Percentiles rank a stretch among this genome's conserved stretches.
These are phyloP conservation scores for Yarrowia keelungensis DNA, from an alignment of 805 yeast genomes.

Conservation along the genomic window DNA sequence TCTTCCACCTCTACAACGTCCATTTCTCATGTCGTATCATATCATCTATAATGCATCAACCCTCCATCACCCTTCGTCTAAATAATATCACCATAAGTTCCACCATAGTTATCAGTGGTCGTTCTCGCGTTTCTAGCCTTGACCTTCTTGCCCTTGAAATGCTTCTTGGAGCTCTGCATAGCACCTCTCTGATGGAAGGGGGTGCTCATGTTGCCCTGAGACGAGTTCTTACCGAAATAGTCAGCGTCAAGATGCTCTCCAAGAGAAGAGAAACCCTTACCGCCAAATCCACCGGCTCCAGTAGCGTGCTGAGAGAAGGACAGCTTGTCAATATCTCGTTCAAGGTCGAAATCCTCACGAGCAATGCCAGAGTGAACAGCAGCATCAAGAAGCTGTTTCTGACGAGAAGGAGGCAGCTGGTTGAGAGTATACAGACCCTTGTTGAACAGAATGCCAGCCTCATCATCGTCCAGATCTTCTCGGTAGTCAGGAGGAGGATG, in stretches of 20 bases:
- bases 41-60: neutral
- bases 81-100: slow-evolving; percentile 33
- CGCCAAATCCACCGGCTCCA: slow-evolving; percentile 51
- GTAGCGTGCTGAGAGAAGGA: slow-evolving; percentile 82
- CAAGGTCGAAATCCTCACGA: slow-evolving; percentile 62
- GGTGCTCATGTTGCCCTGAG: slow-evolving; percentile 65
- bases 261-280: slow-evolving; percentile 61
- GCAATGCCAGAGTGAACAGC: slow-evolving; percentile 42
- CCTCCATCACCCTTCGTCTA: neutral
- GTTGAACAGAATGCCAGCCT: slow-evolving; percentile 75
- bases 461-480: slow-evolving; percentile 49
- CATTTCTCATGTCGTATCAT: neutral
- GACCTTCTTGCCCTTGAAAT: slow-evolving; percentile 78
- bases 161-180: slow-evolving; percentile 58
- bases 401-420: slow-evolving; percentile 73
- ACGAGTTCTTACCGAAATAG: slow-evolving; percentile 73
- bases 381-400: slow-evolving; percentile 67
- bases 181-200: slow-evolving; percentile 69
- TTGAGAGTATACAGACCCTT: slow-evolving; percentile 71
- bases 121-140: slow-evolving; percentile 50
- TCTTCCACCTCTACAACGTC: too few species aligned
- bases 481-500: slow-evolving; percentile 68
- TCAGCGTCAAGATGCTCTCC: slow-evolving; percentile 86
- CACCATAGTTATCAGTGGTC: slow-evolving; percentile 38
- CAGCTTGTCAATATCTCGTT: slow-evolving; percentile 71